Base-by-base conservation (phyloP, 306 rosid genomes). In the Comarum palustre region DNA sequence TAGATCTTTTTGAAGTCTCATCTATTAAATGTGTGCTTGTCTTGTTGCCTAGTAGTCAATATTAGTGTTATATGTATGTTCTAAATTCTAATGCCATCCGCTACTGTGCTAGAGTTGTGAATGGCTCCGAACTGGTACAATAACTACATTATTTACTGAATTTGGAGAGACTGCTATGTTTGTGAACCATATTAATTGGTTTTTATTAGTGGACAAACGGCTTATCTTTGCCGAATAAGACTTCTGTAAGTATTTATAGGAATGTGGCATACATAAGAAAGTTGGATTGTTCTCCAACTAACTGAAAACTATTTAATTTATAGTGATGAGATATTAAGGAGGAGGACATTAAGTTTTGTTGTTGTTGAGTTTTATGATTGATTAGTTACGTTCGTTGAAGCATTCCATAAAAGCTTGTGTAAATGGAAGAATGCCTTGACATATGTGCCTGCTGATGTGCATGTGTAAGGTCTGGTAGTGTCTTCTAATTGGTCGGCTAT, bases 41-140 rank as follows among this genome's bases (percentile, higher is more conserved):
- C 42, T 41, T 66, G 34, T 42, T 54, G 29, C 58, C 50, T 72
- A 4, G 10, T 25, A 73, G 59, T 73, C 64, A 39, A 25, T 68
- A n/a, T n/a, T n/a, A 45, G 72, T 39, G 42, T 51, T 52, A 77
- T 68, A 54, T 66, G 50, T 38, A 39, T 77, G 34, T 29, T 73
- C 16, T 8, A 73, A 11, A 24, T 29, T 73, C 16, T 8, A 73
- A 11, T 32, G 11, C 45, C 70, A 46, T 73, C 36, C 52, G 34
- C 48, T 55, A 61, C 36, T 32, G 42, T 22, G 20, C 69, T 25
- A 46, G 20, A n/a, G 39, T 46, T 54, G 61, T 52, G 19, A 47
- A 46, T 47, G 39, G 8, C 45, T 31, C 25, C 0, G 19, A 34
- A 20, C 14, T 39, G n/a, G n/a, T 10, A 2, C 0, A 5, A 14